Percentiles rank a stretch among this genome's conserved stretches.
These are phyloP conservation scores for Mrakia hoshinonis DNA, from an alignment of 768 basidiomycete genomes.

Conservation along the genomic window DNA sequence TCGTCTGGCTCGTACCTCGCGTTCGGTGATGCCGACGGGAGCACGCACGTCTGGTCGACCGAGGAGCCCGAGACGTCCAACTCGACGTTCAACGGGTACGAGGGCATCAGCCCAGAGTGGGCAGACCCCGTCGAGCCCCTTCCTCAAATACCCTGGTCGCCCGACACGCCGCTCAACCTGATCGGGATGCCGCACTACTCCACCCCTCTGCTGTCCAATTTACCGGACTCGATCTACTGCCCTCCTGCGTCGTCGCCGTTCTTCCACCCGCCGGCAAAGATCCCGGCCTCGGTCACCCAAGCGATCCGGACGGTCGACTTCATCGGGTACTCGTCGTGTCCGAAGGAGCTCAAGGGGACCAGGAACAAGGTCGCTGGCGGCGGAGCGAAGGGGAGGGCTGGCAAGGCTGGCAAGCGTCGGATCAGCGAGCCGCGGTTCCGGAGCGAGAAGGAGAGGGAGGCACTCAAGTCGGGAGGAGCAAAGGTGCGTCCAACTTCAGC, in stretches of 20 bases:
- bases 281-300: slow-evolving; percentile 67
- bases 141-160: slow-evolving; percentile 69
- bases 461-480: slow-evolving; percentile 31
- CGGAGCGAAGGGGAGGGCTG: slow-evolving; percentile 43
- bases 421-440: slow-evolving; percentile 53
- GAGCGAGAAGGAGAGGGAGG: slow-evolving; percentile 59
- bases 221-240: slow-evolving; percentile 36
- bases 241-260: slow-evolving; percentile 49
- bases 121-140: slow-evolving; percentile 62
- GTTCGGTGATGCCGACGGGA: slow-evolving; percentile 79
- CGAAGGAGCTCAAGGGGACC: slow-evolving; percentile 71
- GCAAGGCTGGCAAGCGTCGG: slow-evolving; percentile 44
- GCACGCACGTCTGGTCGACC: slow-evolving; percentile 68
- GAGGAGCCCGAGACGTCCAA: slow-evolving; percentile 48
- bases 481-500: background rate
- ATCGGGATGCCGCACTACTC: slow-evolving; percentile 84
- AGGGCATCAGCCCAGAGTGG: slow-evolving; percentile 78
- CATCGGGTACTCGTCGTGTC: slow-evolving; percentile 78
- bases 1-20: slow-evolving; percentile 84
- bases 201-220: slow-evolving; percentile 59
- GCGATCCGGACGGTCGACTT: slow-evolving; percentile 81
- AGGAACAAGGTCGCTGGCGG: slow-evolving; percentile 62
- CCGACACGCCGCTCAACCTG: slow-evolving; percentile 77
- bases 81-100: slow-evolving; percentile 78
- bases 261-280: slow-evolving; percentile 55